phyloP scores from a whole-genome alignment of 1,139 yeast species.

The Yamadazyma atmosphaerica region DNA sequence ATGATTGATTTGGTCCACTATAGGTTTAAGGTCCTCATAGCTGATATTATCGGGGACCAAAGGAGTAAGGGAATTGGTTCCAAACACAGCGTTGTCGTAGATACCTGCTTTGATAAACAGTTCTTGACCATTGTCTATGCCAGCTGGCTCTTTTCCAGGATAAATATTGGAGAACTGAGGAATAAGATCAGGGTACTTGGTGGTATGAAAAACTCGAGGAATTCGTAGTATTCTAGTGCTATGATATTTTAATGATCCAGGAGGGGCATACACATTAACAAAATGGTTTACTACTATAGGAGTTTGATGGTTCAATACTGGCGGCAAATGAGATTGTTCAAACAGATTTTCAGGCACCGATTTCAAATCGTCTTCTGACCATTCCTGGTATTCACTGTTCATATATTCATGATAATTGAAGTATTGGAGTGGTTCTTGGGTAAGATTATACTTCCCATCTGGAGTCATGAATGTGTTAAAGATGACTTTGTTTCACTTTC shows the following conservation, averaged over 20 bases:
- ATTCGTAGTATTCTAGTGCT: constrained; percentile 62
- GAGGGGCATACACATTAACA: constrained; percentile 50
- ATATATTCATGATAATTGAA: constrained; percentile 70
- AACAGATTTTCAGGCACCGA: neutral
- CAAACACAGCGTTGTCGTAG: constrained; percentile 45
- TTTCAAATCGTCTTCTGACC: neutral
- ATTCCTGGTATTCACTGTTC: constrained; percentile 28
- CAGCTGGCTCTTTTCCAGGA: constrained; percentile 75
- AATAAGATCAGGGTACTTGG: constrained; percentile 31
- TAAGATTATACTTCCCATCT: constrained; percentile 8
- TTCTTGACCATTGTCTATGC: constrained; percentile 24
- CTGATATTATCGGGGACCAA: constrained; percentile 41
- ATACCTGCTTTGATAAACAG: constrained; percentile 38
- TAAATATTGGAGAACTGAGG: constrained; percentile 60
- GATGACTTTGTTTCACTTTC: neutral
- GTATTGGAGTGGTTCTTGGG: constrained; percentile 27
- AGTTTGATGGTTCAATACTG: too few relatives aligned
- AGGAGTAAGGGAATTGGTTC: constrained; percentile 56
- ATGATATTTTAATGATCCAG: constrained; percentile 25
- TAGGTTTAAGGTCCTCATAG: constrained; percentile 34
- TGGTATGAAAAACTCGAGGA: constrained; percentile 50
- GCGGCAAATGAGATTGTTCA: too few relatives aligned
- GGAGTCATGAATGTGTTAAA: constrained; percentile 6
- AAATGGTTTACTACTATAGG: constrained; percentile 61
- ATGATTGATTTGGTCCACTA: constrained; percentile 49